These are phyloP conservation scores for Geosmithia morbida DNA, from an alignment of 2,329 filamentous ascomycete genomes.

Conservation along the genomic window DNA sequence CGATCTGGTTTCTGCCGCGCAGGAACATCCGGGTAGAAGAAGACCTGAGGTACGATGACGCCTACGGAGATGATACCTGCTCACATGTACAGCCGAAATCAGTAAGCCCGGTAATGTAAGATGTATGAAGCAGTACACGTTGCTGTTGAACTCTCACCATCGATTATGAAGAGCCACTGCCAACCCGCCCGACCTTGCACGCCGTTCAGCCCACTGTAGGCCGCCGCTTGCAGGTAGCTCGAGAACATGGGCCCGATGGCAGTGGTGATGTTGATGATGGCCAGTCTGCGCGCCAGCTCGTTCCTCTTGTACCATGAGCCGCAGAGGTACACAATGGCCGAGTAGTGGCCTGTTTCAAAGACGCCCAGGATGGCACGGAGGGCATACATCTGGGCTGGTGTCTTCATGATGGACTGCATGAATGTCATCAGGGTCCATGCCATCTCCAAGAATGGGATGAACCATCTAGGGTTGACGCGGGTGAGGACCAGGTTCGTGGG, in stretches of 20 bases:
- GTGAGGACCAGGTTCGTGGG: constrained; percentile 1
- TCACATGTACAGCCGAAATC: constrained; percentile 34
- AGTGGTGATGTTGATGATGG: constrained; percentile 27
- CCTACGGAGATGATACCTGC: constrained; percentile 36
- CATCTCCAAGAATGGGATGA: constrained; percentile 8
- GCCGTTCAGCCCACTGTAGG: constrained; percentile 25
- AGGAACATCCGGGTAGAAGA: constrained; percentile 26
- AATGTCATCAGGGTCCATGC: constrained; percentile 9
- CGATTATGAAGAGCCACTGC: constrained; percentile 31
- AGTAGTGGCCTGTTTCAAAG: constrained; percentile 21
- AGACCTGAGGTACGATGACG: constrained; percentile 31
- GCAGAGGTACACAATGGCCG: constrained; percentile 20
- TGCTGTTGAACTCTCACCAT: constrained; percentile 10
- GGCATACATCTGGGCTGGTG: constrained; percentile 11
- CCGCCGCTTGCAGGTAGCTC: constrained; percentile 25
- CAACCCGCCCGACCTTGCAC: constrained; percentile 23
- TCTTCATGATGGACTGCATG: constrained; percentile 8
- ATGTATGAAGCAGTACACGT: too few relatives aligned
- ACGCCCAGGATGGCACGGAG: constrained; percentile 28
- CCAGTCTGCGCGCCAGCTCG: constrained; percentile 24
- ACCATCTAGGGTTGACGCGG: constrained; percentile 3
- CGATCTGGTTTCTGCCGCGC: constrained; percentile 18
- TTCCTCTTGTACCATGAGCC: constrained; percentile 27
- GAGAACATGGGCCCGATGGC: constrained; percentile 28
- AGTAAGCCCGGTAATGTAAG: constrained; percentile 15